Base-by-base conservation (phyloP, 139 green algal genomes). In the Diplosphaera chodatii region DNA sequence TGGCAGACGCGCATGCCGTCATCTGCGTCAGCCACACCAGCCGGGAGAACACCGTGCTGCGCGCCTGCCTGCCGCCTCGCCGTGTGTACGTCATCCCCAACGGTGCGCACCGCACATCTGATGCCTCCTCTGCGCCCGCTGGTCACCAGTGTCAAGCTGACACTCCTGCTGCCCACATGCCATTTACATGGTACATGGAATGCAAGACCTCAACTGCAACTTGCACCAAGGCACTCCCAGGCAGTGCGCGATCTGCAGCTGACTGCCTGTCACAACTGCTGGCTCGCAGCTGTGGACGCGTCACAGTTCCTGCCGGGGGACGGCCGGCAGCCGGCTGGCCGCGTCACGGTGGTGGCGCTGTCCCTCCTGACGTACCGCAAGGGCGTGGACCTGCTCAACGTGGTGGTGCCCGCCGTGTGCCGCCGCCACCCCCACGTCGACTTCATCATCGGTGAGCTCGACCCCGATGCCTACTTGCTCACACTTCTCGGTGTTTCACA, bases 21-120 rank as follows among this genome's bases (percentile, higher is more conserved):
- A 91, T 99, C 67, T 99, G 95, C 76, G 95, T 99, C 5, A 93
- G 82, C 29, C 91, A 98, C 86, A 97, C 92, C 20, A 88, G 79
- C 81, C 97, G 94, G 76, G 91, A 98, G 80, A 99, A 99, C 87
- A 98, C 93, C 0, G 91, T 98, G 76, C 86, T 97, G 73, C 78
- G 93, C 2, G 88, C 90, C 1, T 92, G 88, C 73, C 66, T 99
- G 31, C 88, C 87, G n/a, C 93, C 94, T 0, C 63, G 70, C 18
- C 68, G 68, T 21, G 94, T 98, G n/a, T 94, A 74, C 15, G 95
- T 98, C 74, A 97, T 99, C 32, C 94, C 94, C 41, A 99, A 99
- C 63, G 94, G 85, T 89, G 65, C n/a, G n/a, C n/a, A n/a, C n/a
- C n/a, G n/a, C n/a, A n/a, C n/a, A n/a, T n/a, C n/a, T n/a, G n/a